A percentile compares a stretch with the other conserved stretches of the same genome.
phyloP scores from a whole-genome alignment of 108 stramenopile species.

The Skeletonema tropicum region DNA sequence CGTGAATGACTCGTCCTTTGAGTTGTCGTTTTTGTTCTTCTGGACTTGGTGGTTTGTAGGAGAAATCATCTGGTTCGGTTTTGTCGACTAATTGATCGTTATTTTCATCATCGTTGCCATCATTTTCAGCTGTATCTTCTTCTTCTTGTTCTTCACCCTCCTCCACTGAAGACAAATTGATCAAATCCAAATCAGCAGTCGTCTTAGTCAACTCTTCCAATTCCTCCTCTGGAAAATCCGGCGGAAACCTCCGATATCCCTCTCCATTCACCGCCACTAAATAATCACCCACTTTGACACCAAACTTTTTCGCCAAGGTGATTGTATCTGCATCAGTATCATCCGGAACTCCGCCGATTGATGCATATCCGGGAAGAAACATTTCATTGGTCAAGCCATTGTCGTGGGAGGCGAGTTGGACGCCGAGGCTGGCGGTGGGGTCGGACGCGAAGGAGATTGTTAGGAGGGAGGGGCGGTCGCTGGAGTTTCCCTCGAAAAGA shows the following conservation, averaged over 20 bases:
- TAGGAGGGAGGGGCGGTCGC: constrained; percentile 63
- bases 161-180: constrained; percentile 5
- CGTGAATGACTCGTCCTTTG: constrained; percentile 32
- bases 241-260: constrained; percentile 79
- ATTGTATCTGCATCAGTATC: background rate
- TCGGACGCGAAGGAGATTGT: constrained; percentile 73
- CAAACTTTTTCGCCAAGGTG: constrained; percentile 66
- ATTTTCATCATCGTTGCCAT: background rate
- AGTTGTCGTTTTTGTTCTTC: constrained; percentile 25
- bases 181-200: constrained; percentile 32
- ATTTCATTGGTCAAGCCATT: constrained; percentile 76
- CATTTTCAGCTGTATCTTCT: background rate
- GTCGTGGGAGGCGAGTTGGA: constrained; percentile 70
- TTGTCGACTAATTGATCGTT: too few species aligned
- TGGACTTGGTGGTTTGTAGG: constrained; percentile 4
- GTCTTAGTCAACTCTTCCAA: constrained; percentile 47
- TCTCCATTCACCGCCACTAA: constrained; percentile 78
- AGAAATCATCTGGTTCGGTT: background rate
- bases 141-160: background rate
- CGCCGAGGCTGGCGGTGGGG: constrained; percentile 68
- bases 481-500: constrained; percentile 61
- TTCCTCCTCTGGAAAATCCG: constrained; percentile 68
- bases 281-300: constrained; percentile 70
- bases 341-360: constrained; percentile 55
- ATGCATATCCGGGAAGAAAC: constrained; percentile 76